These are phyloP conservation scores for Cercospora berteroae DNA, from an alignment of 2,329 filamentous ascomycete species.

Conservation along the genomic window DNA sequence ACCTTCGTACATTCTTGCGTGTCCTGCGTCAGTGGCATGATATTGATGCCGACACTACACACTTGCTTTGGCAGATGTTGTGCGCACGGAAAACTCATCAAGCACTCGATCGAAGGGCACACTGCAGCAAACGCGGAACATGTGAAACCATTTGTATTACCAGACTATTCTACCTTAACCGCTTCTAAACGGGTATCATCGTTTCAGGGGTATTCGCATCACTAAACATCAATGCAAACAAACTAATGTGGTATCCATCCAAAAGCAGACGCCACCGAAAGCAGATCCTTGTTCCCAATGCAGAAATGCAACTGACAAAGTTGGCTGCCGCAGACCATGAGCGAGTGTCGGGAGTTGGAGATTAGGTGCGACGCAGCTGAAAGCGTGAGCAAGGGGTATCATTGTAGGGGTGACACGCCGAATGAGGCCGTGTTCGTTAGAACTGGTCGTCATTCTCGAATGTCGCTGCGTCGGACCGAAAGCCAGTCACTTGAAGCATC, in stretches of 20 bases:
- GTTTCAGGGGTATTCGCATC: constrained; percentile 15
- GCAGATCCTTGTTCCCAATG: constrained; percentile 15
- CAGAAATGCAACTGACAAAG: constrained; percentile 20
- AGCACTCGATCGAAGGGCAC: neutral
- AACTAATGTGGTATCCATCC: constrained; percentile 20
- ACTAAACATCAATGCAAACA: constrained; percentile 13
- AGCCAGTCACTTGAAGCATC: neutral
- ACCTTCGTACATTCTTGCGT: neutral
- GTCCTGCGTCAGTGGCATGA: neutral
- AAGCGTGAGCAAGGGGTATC: constrained; percentile 14
- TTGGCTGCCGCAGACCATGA: constrained; percentile 20
- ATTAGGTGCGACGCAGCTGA: constrained; percentile 17
- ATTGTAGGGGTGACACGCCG: constrained; percentile 1
- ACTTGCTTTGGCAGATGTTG: neutral
- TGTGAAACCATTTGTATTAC: constrained; percentile 10
- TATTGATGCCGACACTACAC: neutral
- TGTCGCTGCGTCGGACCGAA: constrained; percentile 5
- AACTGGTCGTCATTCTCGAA: constrained; percentile 8
- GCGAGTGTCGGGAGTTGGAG: constrained; percentile 18
- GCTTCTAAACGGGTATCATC: constrained; percentile 16
- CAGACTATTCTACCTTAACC: constrained; percentile 9
- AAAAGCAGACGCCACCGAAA: constrained; percentile 18
- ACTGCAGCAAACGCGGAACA: neutral
- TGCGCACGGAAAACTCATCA: neutral
- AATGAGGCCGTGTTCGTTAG: neutral